Evolutionary conservation across 148 eudicot species (phyloP).

Genomic region (Nyssa sinensis): DNA sequence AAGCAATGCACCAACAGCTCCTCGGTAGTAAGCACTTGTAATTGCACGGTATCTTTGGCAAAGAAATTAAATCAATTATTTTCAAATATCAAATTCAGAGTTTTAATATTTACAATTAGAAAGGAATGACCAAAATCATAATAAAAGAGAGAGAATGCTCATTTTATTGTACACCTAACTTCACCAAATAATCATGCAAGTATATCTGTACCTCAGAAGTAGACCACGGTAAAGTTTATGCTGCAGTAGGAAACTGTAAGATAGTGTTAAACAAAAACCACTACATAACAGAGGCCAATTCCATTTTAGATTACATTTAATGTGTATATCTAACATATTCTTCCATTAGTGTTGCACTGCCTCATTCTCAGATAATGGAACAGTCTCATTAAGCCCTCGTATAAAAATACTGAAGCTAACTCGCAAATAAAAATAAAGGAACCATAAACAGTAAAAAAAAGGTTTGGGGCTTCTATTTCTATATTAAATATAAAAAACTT

Average conservation of each 20-base stretch:
- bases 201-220: neutral
- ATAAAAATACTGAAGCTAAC: no score
- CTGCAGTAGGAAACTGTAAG: neutral
- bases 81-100: neutral
- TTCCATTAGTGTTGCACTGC: no score
- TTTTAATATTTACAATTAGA: neutral
- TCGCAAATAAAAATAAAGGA: no score
- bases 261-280: neutral
- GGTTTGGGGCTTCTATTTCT: no score
- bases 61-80: neutral
- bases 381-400: no score
- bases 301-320: neutral
- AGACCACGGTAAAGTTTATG: slow-evolving; percentile 3
- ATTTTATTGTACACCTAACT: neutral
- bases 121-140: slow-evolving; percentile 4
- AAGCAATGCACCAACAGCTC: slow-evolving; percentile 51
- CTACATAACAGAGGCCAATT: neutral
- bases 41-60: slow-evolving; percentile 46
- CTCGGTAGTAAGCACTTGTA: slow-evolving; percentile 58
- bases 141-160: neutral
- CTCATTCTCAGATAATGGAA: no score
- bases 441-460: no score
- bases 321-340: neutral
- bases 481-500: no score
- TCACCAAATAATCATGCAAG: neutral